A percentile compares a stretch with the other conserved stretches of the same genome.
phyloP scores from a whole-genome alignment of 2,329 filamentous ascomycete genomes.

The Botrytis fragariae region DNA sequence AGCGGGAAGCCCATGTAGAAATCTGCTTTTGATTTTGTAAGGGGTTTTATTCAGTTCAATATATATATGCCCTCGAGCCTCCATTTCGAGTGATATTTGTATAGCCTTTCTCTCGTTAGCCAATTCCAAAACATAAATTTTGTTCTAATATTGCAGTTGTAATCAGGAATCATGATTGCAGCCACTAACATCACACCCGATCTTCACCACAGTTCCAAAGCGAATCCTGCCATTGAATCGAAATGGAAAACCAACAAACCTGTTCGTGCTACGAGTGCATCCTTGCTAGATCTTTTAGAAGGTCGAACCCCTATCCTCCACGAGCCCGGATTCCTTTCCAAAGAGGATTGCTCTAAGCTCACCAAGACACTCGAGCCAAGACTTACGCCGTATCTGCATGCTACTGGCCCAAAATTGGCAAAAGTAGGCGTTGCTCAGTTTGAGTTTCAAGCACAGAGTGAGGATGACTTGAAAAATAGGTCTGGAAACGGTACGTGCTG shows the following conservation, averaged over 20 bases:
- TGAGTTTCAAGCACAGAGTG: constrained; percentile 14
- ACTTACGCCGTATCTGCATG: constrained; percentile 14
- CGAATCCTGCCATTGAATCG: not conserved
- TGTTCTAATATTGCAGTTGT: not conserved
- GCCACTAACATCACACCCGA: not conserved
- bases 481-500: constrained; percentile 10
- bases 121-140: not conserved
- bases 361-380: not conserved
- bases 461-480: constrained; percentile 14
- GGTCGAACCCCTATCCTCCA: constrained; percentile 8
- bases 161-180: not conserved
- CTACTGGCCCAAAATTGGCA: constrained; percentile 1
- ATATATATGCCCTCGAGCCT: not conserved
- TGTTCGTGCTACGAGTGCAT: not conserved
- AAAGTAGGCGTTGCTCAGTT: constrained; percentile 18
- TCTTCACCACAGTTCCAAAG: not conserved
- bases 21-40: not conserved
- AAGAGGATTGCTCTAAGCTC: not conserved
- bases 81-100: not conserved
- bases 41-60: too few species aligned
- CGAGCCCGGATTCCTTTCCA: not conserved
- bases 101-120: not conserved
- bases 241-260: constrained; percentile 7
- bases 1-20: not conserved
- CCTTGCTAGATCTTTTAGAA: constrained; percentile 10